Conservation (phyloP, 176 grass and related monocot genomes). For the Oryza meyeriana region DNA sequence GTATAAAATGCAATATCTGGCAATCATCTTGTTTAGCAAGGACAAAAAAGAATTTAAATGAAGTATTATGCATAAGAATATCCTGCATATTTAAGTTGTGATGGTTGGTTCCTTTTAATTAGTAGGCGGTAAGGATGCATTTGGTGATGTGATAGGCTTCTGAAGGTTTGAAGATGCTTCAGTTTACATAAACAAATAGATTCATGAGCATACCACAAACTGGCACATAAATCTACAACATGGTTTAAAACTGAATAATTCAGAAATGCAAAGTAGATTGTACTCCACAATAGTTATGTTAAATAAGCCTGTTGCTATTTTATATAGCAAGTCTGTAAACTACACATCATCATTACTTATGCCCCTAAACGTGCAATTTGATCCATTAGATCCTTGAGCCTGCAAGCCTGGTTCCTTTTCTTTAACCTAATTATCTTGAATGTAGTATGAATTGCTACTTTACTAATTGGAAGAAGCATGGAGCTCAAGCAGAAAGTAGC, state of each 20-base stretch:
- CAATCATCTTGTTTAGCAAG: neutral
- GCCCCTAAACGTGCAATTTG: neutral
- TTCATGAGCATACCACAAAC: neutral
- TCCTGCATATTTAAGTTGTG: neutral
- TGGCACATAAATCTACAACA: neutral
- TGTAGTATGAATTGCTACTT: slow-evolving; percentile 6
- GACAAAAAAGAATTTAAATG: neutral
- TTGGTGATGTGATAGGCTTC: neutral
- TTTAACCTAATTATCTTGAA: neutral
- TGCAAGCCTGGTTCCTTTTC: neutral
- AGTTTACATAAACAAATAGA: neutral
- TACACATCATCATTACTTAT: neutral
- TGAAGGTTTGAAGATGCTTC: neutral
- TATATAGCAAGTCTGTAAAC: neutral
- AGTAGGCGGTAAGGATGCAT: neutral
- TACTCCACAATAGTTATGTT: neutral
- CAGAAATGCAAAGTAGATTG: slow-evolving; percentile 4
- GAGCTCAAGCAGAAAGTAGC: slow-evolving; percentile 15
- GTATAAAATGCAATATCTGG: neutral
- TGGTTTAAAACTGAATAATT: neutral
- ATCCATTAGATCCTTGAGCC: neutral
- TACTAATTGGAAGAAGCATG: neutral
- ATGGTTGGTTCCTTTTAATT: neutral
- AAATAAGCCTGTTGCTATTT: neutral
- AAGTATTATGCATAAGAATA: neutral